Conservation (phyloP, 768 basidiomycete species). For the Dacryopinax primogenitus region DNA sequence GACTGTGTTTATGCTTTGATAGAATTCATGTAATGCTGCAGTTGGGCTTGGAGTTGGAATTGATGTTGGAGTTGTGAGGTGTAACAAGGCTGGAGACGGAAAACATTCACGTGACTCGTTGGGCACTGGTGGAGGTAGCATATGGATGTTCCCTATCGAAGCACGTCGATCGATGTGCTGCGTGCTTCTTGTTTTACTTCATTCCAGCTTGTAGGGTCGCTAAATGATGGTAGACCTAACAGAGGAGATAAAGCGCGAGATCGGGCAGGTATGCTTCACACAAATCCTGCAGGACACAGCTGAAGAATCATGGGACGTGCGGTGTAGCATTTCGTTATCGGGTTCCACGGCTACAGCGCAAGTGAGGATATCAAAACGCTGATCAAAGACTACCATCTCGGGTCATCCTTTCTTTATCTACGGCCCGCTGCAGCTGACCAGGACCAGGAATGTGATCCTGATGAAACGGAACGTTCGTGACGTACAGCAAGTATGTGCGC, state of each 20-base stretch:
- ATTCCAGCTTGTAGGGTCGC: background rate
- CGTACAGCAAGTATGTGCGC: conserved; percentile 36
- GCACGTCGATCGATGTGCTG: too few relatives aligned
- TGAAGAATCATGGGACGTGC: background rate
- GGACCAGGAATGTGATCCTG: conserved; percentile 41
- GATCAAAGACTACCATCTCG: conserved; percentile 50
- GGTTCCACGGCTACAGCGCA: conserved; percentile 48
- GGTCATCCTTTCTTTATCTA: conserved; percentile 24
- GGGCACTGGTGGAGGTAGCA: background rate
- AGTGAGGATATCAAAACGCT: conserved; percentile 42
- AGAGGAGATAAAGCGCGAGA: conserved; percentile 33
- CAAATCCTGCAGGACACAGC: background rate
- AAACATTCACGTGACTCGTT: too few relatives aligned
- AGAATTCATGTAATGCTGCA: too few relatives aligned
- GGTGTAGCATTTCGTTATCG: conserved; percentile 53
- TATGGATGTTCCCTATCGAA: background rate
- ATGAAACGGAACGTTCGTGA: conserved; percentile 56
- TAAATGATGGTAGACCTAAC: conserved; percentile 24
- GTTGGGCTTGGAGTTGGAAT: too few relatives aligned
- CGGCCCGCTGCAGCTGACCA: background rate
- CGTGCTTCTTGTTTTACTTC: background rate
- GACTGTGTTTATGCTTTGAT: too few relatives aligned
- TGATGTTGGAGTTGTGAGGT: background rate
- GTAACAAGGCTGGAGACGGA: too few relatives aligned
- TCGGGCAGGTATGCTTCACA: conserved; percentile 34